phyloP scores from a whole-genome alignment of 202 grass and related monocot species.

The Carex sylvatica region DNA sequence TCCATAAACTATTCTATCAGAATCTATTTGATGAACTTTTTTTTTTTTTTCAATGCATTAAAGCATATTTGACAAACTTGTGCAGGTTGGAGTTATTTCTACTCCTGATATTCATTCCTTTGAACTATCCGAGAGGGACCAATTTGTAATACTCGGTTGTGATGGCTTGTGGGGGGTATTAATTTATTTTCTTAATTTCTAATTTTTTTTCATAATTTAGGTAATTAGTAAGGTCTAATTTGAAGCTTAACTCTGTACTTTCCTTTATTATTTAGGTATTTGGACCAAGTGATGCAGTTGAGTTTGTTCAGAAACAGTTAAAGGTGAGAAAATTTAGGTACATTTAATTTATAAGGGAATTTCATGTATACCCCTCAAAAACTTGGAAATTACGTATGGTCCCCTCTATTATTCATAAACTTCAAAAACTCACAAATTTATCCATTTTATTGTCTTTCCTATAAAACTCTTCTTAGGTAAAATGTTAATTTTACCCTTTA shows the following conservation, averaged over 20 bases:
- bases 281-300: slow-evolving; percentile 83
- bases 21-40: no score
- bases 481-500: no score
- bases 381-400: no score
- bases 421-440: no score
- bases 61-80: slow-evolving; percentile 12
- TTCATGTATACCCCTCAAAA: no score
- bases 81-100: slow-evolving; percentile 78
- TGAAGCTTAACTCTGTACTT: slow-evolving; percentile 8
- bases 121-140: slow-evolving; percentile 70
- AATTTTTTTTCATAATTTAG: neutral
- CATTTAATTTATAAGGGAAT: neutral
- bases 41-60: neutral
- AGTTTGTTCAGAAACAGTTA: slow-evolving; percentile 83
- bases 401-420: no score
- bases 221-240: neutral
- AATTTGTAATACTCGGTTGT: slow-evolving; percentile 83
- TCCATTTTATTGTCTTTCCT: no score
- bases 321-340: slow-evolving; percentile 38
- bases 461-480: no score
- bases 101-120: slow-evolving; percentile 86
- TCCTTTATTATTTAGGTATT: slow-evolving; percentile 53
- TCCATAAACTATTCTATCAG: neutral
- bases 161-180: slow-evolving; percentile 96
- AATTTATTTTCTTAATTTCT: slow-evolving; percentile 7